phyloP scores from a whole-genome alignment of 2,329 filamentous ascomycete genomes.

The Hymenoscyphus linearis region DNA sequence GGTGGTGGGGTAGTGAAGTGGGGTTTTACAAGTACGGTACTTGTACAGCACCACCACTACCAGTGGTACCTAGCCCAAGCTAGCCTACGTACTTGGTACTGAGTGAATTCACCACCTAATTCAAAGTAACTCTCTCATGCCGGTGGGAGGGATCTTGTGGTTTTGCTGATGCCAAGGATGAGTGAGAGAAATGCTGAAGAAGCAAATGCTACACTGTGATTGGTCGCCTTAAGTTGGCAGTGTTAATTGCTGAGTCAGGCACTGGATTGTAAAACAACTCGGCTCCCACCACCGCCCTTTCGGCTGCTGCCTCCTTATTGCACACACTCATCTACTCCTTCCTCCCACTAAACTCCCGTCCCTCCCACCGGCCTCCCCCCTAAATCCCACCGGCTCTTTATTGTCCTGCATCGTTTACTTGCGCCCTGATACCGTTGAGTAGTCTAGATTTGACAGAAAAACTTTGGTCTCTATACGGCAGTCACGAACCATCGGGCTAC shows the following conservation, averaged over 20 bases:
- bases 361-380: neutral
- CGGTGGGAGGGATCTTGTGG: neutral
- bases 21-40: too few relatives aligned
- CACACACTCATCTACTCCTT: too few relatives aligned
- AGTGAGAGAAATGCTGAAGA: neutral
- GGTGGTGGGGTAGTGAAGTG: too few relatives aligned
- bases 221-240: neutral
- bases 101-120: neutral
- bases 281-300: neutral
- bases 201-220: neutral
- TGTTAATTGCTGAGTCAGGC: neutral
- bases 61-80: too few relatives aligned
- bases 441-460: neutral
- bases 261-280: neutral
- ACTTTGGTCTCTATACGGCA: neutral
- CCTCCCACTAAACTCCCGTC: too few relatives aligned
- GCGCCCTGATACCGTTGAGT: neutral
- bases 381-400: neutral
- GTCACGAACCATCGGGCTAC: too few relatives aligned
- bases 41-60: too few relatives aligned
- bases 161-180: neutral
- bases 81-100: neutral
- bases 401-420: neutral
- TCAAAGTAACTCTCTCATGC: neutral
- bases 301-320: neutral